Base-by-base conservation (phyloP, 2,329 filamentous ascomycete genomes). In the Colletotrichum sp. region DNA sequence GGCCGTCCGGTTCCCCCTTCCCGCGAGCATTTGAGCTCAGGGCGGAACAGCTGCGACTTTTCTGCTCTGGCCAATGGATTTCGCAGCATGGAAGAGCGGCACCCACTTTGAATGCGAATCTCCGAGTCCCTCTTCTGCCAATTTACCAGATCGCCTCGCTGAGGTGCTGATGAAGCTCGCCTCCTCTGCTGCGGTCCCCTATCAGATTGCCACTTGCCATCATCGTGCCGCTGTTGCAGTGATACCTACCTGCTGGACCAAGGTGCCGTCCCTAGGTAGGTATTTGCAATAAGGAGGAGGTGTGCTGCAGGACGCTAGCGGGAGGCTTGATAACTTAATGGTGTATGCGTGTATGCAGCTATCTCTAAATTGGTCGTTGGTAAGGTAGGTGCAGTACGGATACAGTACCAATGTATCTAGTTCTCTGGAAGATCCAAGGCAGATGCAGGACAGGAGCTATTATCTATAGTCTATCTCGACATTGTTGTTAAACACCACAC, bases 351-450 rank as follows among this genome's bases (percentile, higher is more conserved):
- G n/a, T n/a, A 32, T 68, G 34, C 57, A 69, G 34, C 34, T n/a
- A 21, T 32, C 24, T 68, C 26, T 32, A 18, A 16, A 30, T 16
- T 26, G 13, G 28, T 34, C 63, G 34, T 59, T 57, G 34, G 57
- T 34, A 28, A 28, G 34, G 57, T 34, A 28, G 36, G 64, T 21
- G 65, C 39, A 65, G 70, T 32, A 26, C 39, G 18, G 28, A 59
- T 18, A 44, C 36, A 68, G 70, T 70, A 52, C 21, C 63, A 32
- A 36, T 15, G 49, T 60, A 30, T 28, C 68, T 28, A 64, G 24
- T 73, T 52, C 39, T 64, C 66, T 24, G 62, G 62, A 26, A 69
- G 59, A 64, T 74, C 36, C 71, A 76, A 70, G 65, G 44, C 65
- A 49, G 65, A 52, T 52, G 12, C 44, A 32, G 26, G 60, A 71